These are phyloP conservation scores for Skeletonema potamos DNA, from an alignment of 108 stramenopile species.

Conservation along the genomic window DNA sequence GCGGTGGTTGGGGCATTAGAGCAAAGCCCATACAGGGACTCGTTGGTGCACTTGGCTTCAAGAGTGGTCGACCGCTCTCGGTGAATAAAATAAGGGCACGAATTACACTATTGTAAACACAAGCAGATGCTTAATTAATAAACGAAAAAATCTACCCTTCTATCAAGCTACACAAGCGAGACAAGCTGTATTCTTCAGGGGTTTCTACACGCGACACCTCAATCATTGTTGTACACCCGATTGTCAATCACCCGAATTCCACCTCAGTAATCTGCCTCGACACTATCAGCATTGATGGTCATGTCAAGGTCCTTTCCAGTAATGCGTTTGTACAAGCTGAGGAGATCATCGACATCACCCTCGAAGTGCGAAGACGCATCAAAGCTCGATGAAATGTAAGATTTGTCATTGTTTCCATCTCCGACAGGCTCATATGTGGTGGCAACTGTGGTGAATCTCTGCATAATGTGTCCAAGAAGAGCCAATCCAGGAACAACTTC, in stretches of 20 bases:
- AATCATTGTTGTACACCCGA: too few species aligned
- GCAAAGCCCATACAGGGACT: constrained; percentile 63
- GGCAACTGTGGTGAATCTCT: constrained; percentile 91
- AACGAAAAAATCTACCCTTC: not conserved
- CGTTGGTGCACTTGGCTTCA: constrained; percentile 77
- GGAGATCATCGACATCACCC: constrained; percentile 87
- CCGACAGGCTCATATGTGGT: constrained; percentile 88
- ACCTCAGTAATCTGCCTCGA: constrained; percentile 84
- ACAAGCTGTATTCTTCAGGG: not conserved
- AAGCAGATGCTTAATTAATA: not conserved
- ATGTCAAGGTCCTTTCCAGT: constrained; percentile 96
- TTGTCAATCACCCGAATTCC: not conserved
- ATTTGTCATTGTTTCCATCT: constrained; percentile 89
- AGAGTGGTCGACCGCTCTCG: constrained; percentile 75
- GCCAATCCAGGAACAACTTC: constrained; percentile 94
- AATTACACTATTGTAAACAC: not conserved
- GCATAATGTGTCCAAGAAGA: constrained; percentile 91
- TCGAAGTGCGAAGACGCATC: constrained; percentile 99
- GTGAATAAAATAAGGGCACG: constrained; percentile 6
- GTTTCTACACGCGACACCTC: too few species aligned
- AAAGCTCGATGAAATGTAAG: constrained; percentile 92
- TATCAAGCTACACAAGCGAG: not conserved
- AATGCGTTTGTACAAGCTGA: constrained; percentile 92
- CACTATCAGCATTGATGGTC: constrained; percentile 87
- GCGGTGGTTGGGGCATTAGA: constrained; percentile 53